phyloP scores from a whole-genome alignment of 2,329 filamentous ascomycete genomes.

The Stachybotrys elegans region DNA sequence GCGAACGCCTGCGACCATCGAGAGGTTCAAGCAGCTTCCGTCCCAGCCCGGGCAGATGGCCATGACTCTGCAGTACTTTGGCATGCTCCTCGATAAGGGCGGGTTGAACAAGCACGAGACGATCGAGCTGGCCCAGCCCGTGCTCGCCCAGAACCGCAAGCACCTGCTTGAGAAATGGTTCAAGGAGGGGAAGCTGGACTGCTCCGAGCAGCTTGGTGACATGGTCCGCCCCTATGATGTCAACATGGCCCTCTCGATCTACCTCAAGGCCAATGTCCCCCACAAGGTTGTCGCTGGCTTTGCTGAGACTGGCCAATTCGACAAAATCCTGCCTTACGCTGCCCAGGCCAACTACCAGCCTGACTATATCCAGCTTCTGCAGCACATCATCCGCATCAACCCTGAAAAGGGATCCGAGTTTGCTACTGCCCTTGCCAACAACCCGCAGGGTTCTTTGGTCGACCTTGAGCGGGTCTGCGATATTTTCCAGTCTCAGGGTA shows the following conservation, averaged over 20 bases:
- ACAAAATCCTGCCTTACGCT: conserved; percentile 91
- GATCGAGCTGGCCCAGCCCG: conserved; percentile 85
- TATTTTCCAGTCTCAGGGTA: conserved; percentile 95
- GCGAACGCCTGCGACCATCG: conserved; percentile 89
- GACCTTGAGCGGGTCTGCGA: conserved; percentile 94
- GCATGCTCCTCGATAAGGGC: conserved; percentile 94
- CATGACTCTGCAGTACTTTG: conserved; percentile 94
- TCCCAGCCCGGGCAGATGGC: conserved; percentile 82
- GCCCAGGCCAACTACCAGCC: conserved; percentile 82
- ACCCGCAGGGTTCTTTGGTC: conserved; percentile 80
- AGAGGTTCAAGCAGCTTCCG: conserved; percentile 86
- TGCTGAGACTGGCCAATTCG: conserved; percentile 93
- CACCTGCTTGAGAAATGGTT: conserved; percentile 98
- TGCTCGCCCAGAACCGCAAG: conserved; percentile 89
- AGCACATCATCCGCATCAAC: conserved; percentile 87
- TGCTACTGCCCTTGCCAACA: conserved; percentile 84
- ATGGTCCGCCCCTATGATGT: conserved; percentile 86
- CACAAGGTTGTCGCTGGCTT: conserved; percentile 94
- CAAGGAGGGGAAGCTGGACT: conserved; percentile 90
- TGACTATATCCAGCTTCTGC: conserved; percentile 88
- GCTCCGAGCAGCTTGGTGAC: conserved; percentile 94
- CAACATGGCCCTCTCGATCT: conserved; percentile 80
- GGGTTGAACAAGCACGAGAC: conserved; percentile 89
- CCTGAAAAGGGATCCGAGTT: conserved; percentile 95
- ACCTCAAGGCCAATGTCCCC: conserved; percentile 82